Base-by-base conservation (phyloP, 108 stramenopile species). In the Cyclostephanos tholiformis region DNA sequence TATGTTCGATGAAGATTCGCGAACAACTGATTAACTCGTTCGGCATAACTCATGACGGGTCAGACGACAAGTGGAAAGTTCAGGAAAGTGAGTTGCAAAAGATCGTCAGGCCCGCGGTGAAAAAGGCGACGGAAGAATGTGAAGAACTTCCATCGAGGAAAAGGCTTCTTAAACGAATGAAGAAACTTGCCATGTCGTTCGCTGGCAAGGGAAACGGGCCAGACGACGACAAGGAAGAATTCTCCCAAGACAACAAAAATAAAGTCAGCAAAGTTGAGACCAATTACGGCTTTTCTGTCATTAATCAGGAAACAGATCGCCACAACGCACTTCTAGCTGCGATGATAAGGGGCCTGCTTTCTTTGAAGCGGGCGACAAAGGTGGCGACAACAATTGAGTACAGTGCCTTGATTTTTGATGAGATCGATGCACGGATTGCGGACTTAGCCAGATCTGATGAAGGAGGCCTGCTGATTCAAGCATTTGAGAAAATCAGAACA, bases 81-180 rank as follows among this genome's bases (percentile, higher is more conserved):
- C 69, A 82, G 51, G 74, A 85, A 55, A 53, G 69, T 22, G 53
- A 71, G 26, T 52, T 74, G 22, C 63, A 77, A 35, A 49, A 61
- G 25, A 23, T 55, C 14, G n/a, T 72, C 20, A 39, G 32, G 22
- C 30, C 46, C 14, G 20, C 71, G 25, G 59, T 29, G 16, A 57
- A 70, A 41, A 71, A 65, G 48, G 61, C 29, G 16, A 56, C 32
- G 22, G 62, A 64, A 9, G 84, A 78, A 17, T 66, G 49, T 26
- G 82, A 80, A 38, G 91, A 87, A 32, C 73, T 94, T n/a, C 94
- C 94, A 17, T 48, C 85, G 6, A 83, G 80, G 58, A 92, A 92
- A 53, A 86, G 87, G 46, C 61, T 95, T 20, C 27, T 81, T 9
- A 91, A 84, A 70, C 77, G 94, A n/a, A 84, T 86, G 8, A 84